phyloP scores from a whole-genome alignment of 441 rosid species.

The Arabidopsis lyrata region DNA sequence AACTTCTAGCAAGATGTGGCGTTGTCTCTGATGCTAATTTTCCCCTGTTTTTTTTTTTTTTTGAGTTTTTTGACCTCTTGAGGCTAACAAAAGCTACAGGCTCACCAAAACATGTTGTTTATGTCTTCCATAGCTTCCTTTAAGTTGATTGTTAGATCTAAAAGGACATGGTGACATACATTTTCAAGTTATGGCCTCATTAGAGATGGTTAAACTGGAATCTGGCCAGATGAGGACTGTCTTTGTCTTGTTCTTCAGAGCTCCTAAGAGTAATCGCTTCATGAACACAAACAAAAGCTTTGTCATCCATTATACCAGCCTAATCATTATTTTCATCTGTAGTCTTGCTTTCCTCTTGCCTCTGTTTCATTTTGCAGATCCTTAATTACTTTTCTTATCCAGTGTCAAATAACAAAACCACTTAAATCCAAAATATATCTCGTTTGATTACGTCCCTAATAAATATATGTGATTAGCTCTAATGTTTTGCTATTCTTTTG shows the following conservation, averaged over 20 bases:
- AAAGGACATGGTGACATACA: constrained; percentile 95
- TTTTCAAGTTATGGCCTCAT: constrained; percentile 84
- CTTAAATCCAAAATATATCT: background rate
- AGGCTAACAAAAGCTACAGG: no score
- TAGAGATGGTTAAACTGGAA: constrained; percentile 75
- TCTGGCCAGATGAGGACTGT: constrained; percentile 52
- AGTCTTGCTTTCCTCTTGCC: constrained; percentile 30
- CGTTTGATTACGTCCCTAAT: background rate
- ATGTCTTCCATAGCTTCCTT: constrained; percentile 97
- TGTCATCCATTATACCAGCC: constrained; percentile 40
- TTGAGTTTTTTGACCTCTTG: no score
- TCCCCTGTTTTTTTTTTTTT: no score
- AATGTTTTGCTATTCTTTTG: no score
- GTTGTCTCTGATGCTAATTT: no score
- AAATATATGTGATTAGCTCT: background rate
- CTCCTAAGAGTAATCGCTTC: constrained; percentile 66
- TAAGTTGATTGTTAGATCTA: constrained; percentile 93
- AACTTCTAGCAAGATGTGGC: constrained; percentile 58
- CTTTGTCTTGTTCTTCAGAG: constrained; percentile 49
- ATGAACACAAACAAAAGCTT: constrained; percentile 62
- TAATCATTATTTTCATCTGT: constrained; percentile 57
- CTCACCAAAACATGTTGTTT: constrained; percentile 91
- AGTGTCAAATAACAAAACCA: no score
- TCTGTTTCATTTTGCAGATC: constrained; percentile 46
- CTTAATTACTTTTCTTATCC: no score